Base-by-base conservation (phyloP, 1,284 basidiomycete genomes). In the Leucoagaricus sp. region DNA sequence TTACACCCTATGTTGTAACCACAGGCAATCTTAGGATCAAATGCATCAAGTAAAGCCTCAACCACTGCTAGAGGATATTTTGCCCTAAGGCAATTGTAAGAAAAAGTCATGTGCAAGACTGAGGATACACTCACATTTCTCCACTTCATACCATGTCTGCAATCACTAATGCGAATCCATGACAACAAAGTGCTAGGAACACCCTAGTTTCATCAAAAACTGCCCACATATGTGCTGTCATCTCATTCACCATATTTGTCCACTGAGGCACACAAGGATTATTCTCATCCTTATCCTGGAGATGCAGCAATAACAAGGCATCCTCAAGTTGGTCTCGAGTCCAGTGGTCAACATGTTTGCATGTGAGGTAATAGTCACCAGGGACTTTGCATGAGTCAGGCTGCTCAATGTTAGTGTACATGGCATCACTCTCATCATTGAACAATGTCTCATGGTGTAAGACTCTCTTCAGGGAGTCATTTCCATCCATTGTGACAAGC, bases 41-140 rank as follows among this genome's bases (percentile, higher is more conserved):
- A 66, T 1, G 55, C 50, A 4, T 65, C 45, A n/a, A 75, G 50
- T 0, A 75, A 58, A 9, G 48, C 48, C 0, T 64, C 42, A 1
- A 71, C 58, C n/a, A 69, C 52, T 0, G 71, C 67, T 0, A 75
- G 60, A 0, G 66, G 65, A 53, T 76, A 76, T 51, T 75, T 75
- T 0, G 71, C 36, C 4, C 36, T 38, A n/a, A n/a, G 36, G 4
- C 6, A 38, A 38, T 13, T n/a, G n/a, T n/a, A n/a, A n/a, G 12
- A 33, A 12, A 7, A 7, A 12, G 7, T 33, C 7, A 33, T 6
- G 31, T 7, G 31, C n/a, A 12, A 33, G 31, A 6, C 6, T 7
- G 31, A 33, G 12, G 12, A 6, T 7, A 33, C n/a, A 38, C 36
- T 38, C 36, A 65, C 12, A 72, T 73, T 53, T 69, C 65, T 3